A percentile compares a stretch with the other conserved stretches of the same genome.
phyloP scores from a whole-genome alignment of 139 green algal genomes.

The Chlamydomonas applanata region DNA sequence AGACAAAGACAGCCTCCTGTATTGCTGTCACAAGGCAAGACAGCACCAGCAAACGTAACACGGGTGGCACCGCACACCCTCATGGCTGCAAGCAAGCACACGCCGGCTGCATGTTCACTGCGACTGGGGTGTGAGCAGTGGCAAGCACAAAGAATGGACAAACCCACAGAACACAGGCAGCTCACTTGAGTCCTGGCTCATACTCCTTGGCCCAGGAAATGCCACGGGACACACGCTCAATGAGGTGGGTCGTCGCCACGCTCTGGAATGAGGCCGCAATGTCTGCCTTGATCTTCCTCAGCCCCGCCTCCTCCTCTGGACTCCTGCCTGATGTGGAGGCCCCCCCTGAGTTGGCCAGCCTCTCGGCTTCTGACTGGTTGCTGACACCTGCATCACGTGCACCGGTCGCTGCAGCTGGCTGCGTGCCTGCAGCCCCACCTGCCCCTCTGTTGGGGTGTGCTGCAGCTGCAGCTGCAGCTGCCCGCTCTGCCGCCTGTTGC shows the following conservation, averaged over 20 bases:
- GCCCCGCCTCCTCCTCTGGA: not conserved
- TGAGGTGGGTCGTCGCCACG: slow-evolving; percentile 84
- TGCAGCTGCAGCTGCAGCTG: not conserved
- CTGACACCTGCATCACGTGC: not conserved
- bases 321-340: slow-evolving; percentile 1
- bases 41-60: too few species aligned
- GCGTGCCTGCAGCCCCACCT: not conserved
- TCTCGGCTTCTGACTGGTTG: too few species aligned
- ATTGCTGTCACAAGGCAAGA: too few species aligned
- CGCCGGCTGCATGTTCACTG: too few species aligned
- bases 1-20: too few species aligned
- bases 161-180: not conserved
- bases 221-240: slow-evolving; percentile 58
- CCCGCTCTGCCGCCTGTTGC: not conserved
- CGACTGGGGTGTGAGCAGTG: too few species aligned
- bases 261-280: slow-evolving; percentile 93
- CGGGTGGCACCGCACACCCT: too few species aligned
- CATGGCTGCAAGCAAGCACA: not conserved
- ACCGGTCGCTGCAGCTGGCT: not conserved
- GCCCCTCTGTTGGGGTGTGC: not conserved
- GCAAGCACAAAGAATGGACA: not conserved
- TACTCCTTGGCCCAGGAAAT: slow-evolving; percentile 63
- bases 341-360: not conserved
- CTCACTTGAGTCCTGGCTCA: slow-evolving; percentile 19
- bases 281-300: slow-evolving; percentile 66